Conservation (phyloP, 306 rosid species). For the Prosopis cineraria region DNA sequence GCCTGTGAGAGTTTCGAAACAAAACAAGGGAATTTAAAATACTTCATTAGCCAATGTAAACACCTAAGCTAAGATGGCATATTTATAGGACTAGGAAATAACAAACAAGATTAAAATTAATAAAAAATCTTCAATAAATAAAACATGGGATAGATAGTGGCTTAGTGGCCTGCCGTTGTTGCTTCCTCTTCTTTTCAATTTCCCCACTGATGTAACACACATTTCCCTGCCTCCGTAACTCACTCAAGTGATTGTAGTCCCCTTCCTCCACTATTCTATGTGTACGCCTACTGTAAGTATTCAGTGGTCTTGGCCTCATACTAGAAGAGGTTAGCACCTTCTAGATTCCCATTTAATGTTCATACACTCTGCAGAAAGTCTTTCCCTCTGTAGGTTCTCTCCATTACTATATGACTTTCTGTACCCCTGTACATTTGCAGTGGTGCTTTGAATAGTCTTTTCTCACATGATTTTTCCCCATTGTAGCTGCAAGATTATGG, state of each 20-base stretch:
- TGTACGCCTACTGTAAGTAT: not conserved
- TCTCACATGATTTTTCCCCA: constrained; percentile 32
- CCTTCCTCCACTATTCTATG: not conserved
- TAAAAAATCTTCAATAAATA: not conserved
- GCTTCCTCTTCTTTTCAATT: not conserved
- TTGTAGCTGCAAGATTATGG: constrained; percentile 76
- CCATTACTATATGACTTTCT: constrained; percentile 20
- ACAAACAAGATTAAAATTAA: no score
- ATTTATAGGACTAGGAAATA: not conserved
- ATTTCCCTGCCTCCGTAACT: not conserved
- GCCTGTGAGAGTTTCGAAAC: not conserved
- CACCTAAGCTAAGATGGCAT: not conserved
- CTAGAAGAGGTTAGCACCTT: constrained; percentile 5
- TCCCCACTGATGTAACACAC: no score
- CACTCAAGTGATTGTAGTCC: not conserved
- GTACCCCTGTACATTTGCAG: not conserved
- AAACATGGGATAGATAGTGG: not conserved
- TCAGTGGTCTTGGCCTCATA: not conserved
- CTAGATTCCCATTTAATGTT: constrained; percentile 15
- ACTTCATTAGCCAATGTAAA: not conserved
- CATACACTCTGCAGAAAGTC: constrained; percentile 15
- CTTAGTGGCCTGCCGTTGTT: not conserved
- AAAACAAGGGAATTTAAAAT: not conserved
- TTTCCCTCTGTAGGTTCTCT: constrained; percentile 23
- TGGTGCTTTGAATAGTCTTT: constrained; percentile 29